Evolutionary conservation across 176 grass and related monocot species (phyloP), one percentile per base, ranked within the genome.

Genomic region (Triticum turgidum): DNA sequence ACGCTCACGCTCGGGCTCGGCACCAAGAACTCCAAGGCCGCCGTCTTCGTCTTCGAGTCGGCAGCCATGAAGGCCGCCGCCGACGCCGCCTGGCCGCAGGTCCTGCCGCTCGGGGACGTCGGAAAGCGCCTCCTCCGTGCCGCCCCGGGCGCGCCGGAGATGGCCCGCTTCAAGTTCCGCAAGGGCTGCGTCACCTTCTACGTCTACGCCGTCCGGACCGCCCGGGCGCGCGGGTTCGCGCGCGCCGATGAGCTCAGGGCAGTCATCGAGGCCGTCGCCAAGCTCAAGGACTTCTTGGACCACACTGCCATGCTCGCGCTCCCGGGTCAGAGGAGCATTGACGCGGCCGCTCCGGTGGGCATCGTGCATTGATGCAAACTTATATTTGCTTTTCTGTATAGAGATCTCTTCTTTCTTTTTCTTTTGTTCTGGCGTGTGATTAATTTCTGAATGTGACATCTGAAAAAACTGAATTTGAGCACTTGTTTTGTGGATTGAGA

Each of bases 131-230:
- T 98, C 81, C 87, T 98, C 62, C 87, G 93, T 13, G 88, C 86
- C 5, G 90, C 89, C 6, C 82, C 91, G 0, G 86, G 91, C 0
- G 18, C 25, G 7, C 89, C 85, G 27, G 96, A 98, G 81, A 98
- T 98, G 96, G 93, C 96, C 27, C 80, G 93, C 21, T 98, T 95
- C 84, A 98, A 98, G 90, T 98, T 98, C 78, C 82, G 96, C 20
- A 98, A 98, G 79, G 96, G 96, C 29, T 98, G 96, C 92, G 39
- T 98, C 74, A 98, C 96, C 3, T 91, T 98, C 88, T 98, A 98
- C 87, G 93, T 98, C 35, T 98, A 95, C 59, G 96, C 96, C 56
- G 88, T 95, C 20, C 88, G 96, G 18, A 24, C 86, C 66, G 82
- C 91, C 24, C 91, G 93, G 4, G 91, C 90, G 0, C 83, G 85